phyloP scores from a whole-genome alignment of 768 basidiomycete species.

The Lentinula boryana region DNA sequence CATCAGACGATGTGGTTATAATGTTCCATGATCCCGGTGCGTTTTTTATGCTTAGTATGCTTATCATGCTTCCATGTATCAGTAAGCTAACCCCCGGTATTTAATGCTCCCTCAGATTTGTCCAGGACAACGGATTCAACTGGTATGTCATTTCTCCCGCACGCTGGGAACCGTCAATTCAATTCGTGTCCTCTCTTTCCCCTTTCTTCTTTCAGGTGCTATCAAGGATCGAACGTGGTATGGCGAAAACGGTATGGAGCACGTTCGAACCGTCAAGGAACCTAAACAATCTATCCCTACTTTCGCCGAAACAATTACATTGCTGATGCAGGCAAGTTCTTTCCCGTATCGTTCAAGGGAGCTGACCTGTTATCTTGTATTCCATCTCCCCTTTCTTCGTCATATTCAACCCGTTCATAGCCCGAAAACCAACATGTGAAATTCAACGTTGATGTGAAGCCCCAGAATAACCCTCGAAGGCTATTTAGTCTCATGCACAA shows the following conservation, averaged over 20 bases:
- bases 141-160: constrained; percentile 29
- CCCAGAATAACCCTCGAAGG: constrained; percentile 84
- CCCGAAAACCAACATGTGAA: constrained; percentile 72
- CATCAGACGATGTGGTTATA: constrained; percentile 77
- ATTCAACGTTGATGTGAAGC: constrained; percentile 91
- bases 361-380: constrained; percentile 7
- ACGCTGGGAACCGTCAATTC: neutral
- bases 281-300: constrained; percentile 88
- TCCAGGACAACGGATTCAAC: constrained; percentile 77
- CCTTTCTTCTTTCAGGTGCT: constrained; percentile 39
- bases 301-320: constrained; percentile 74
- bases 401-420: constrained; percentile 24
- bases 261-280: constrained; percentile 71
- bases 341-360: constrained; percentile 7
- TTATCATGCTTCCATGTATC: neutral
- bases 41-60: constrained; percentile 15
- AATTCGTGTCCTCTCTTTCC: neutral
- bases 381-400: neutral
- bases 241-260: constrained; percentile 66
- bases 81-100: neutral
- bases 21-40: constrained; percentile 95
- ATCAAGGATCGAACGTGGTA: constrained; percentile 72
- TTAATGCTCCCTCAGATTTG: constrained; percentile 35
- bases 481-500: constrained; percentile 77
- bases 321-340: constrained; percentile 64